These are phyloP conservation scores for Thermothielavioides terrestris DNA, from an alignment of 495 filamentous ascomycete species.

Conservation along the genomic window DNA sequence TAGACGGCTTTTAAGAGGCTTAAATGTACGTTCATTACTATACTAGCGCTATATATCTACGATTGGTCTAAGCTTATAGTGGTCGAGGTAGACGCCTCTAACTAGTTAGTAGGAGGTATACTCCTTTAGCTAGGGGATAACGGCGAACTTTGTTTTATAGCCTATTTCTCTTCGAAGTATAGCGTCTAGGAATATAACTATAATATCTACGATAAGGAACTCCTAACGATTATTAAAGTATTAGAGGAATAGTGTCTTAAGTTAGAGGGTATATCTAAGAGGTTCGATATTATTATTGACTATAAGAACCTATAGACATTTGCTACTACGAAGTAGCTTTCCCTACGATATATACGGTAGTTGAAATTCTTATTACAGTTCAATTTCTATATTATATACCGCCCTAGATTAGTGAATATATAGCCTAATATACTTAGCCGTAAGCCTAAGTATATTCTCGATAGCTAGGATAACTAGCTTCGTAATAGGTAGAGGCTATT, in stretches of 20 bases:
- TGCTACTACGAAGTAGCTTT: background rate
- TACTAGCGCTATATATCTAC: background rate
- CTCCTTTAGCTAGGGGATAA: background rate
- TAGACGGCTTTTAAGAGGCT: background rate
- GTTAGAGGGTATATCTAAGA: background rate
- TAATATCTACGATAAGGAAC: constrained; percentile 17
- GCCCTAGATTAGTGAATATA: too few species aligned
- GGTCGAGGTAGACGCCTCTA: background rate
- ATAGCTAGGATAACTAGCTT: too few species aligned
- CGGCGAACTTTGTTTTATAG: background rate
- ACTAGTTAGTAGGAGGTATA: background rate
- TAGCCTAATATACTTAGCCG: too few species aligned
- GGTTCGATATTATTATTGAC: background rate
- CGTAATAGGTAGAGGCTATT: too few species aligned
- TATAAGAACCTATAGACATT: constrained; percentile 5
- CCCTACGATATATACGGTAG: background rate
- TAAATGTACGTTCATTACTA: background rate
- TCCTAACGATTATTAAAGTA: background rate
- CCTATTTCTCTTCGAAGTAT: constrained; percentile 12
- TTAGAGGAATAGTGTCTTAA: constrained; percentile 3
- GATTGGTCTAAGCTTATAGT: background rate
- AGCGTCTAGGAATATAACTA: constrained; percentile 12
- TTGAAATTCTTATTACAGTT: constrained; percentile 2
- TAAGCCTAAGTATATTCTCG: too few species aligned
- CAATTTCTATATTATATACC: background rate